Percentiles rank a stretch among this genome's conserved stretches.
Conservation (phyloP, 176 grass and related monocot species). For the Bonia amplexicaulis region DNA sequence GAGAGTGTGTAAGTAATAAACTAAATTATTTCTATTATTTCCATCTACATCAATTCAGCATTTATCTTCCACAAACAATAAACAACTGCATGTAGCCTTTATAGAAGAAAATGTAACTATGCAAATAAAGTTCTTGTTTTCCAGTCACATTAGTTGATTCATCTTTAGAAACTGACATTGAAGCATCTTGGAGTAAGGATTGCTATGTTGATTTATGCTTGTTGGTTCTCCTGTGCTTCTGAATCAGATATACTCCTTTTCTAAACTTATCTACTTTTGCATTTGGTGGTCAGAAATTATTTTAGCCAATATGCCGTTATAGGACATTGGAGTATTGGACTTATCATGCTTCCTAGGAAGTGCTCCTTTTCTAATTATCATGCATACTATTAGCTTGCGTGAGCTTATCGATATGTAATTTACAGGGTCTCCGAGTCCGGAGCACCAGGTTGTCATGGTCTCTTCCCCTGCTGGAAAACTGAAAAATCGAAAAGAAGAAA, state of each 20-base stretch:
- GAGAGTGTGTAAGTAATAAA: conserved; percentile 77
- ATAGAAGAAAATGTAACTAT: background rate
- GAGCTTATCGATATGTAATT: conserved; percentile 17
- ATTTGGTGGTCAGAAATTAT: background rate
- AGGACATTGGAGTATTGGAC: background rate
- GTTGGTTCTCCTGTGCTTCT: background rate
- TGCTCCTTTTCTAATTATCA: background rate
- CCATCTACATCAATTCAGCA: background rate
- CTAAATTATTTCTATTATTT: conserved; percentile 3
- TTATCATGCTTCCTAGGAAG: background rate
- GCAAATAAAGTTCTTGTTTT: background rate
- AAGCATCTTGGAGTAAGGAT: background rate
- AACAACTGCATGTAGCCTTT: conserved; percentile 1
- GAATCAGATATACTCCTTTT: background rate
- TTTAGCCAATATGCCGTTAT: background rate
- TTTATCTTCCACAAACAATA: background rate
- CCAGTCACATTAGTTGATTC: background rate
- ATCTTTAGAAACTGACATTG: background rate
- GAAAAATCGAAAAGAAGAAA: conserved; percentile 49
- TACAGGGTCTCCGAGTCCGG: conserved; percentile 70
- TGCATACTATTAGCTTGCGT: background rate
- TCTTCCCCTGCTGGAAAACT: conserved; percentile 86
- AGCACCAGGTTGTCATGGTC: conserved; percentile 68
- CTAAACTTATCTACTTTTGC: background rate
- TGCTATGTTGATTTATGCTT: background rate